Percentiles rank a stretch among this genome's conserved stretches.
Evolutionary conservation across 1,284 basidiomycete genomes (phyloP).

Genomic region (Xanthoconium separans): DNA sequence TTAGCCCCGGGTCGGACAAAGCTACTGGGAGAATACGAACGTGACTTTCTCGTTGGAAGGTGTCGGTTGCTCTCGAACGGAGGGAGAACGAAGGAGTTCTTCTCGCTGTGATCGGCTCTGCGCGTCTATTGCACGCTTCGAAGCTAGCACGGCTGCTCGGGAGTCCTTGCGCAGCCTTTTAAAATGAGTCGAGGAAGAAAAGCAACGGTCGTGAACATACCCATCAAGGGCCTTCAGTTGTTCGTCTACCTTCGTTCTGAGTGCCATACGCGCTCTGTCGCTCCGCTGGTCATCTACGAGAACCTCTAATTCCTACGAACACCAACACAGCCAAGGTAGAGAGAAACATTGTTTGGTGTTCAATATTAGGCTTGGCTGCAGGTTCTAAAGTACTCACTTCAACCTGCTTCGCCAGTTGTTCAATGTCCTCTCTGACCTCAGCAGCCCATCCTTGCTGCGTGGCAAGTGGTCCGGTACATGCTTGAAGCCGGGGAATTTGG

Average conservation of each 20-base stretch:
- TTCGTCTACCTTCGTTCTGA: conserved; percentile 51
- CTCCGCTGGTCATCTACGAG: conserved; percentile 66
- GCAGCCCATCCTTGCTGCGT: conserved; percentile 71
- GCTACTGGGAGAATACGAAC: conserved; percentile 42
- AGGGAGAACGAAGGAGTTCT: conserved; percentile 58
- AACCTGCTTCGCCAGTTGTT: conserved; percentile 57
- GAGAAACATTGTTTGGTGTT: conserved; percentile 5
- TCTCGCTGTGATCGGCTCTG: conserved; percentile 57
- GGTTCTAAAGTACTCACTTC: conserved; percentile 52
- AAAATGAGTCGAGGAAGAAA: conserved; percentile 22
- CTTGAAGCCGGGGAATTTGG: conserved; percentile 72
- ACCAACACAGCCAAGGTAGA: background rate
- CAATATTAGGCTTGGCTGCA: background rate
- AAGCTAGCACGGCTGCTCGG: conserved; percentile 63
- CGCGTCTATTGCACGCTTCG: conserved; percentile 70
- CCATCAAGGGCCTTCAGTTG: conserved; percentile 45
- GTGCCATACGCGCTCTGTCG: conserved; percentile 49
- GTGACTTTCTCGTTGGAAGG: conserved; percentile 51
- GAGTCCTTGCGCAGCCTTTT: conserved; percentile 59
- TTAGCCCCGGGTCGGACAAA: background rate
- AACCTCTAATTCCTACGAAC: conserved; percentile 56
- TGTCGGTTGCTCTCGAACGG: conserved; percentile 42
- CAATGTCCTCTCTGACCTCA: conserved; percentile 76
- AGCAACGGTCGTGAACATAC: conserved; percentile 40
- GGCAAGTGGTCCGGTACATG: conserved; percentile 63